Evolutionary conservation across 2,329 filamentous ascomycete genomes (phyloP).

Genomic region (Aspergillus sp.): DNA sequence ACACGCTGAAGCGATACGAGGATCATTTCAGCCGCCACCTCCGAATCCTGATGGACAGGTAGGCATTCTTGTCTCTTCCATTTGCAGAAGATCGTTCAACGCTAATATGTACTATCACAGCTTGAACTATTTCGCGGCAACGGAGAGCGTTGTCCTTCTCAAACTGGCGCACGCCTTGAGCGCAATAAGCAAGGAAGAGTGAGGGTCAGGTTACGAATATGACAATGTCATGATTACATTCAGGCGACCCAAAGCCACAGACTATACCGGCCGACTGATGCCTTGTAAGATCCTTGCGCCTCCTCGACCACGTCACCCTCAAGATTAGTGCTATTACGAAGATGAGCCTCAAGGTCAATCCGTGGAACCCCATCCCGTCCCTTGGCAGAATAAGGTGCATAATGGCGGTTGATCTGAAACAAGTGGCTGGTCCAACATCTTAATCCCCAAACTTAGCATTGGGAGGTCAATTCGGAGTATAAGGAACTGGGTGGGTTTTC

Average conservation of each 20-base stretch:
- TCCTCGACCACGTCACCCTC: too few relatives aligned
- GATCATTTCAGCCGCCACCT: slow-evolving; percentile 88
- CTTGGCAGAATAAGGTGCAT: background rate
- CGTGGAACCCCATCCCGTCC: too few relatives aligned
- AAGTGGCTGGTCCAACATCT: background rate
- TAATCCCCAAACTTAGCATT: background rate
- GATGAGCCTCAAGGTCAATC: too few relatives aligned
- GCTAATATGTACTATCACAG: slow-evolving; percentile 16
- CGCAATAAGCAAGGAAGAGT: slow-evolving; percentile 42
- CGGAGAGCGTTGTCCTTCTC: slow-evolving; percentile 90
- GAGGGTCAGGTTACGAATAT: slow-evolving; percentile 12
- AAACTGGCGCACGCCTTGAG: slow-evolving; percentile 58
- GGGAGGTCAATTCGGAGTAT: slow-evolving; percentile 1
- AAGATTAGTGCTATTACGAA: too few relatives aligned
- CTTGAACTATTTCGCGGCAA: slow-evolving; percentile 93
- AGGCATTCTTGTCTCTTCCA: slow-evolving; percentile 4
- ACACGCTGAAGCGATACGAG: slow-evolving; percentile 88
- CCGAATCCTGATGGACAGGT: slow-evolving; percentile 87
- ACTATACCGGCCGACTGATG: too few relatives aligned
- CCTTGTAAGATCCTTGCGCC: too few relatives aligned
- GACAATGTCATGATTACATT: too few relatives aligned
- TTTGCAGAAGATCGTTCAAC: too few relatives aligned
- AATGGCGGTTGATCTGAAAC: background rate
- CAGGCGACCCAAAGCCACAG: too few relatives aligned
- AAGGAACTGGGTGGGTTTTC: slow-evolving; percentile 1